Evolutionary conservation across 225 moss, liverwort and hornwort species (phyloP).

Genomic region (Bryum argenteum): DNA sequence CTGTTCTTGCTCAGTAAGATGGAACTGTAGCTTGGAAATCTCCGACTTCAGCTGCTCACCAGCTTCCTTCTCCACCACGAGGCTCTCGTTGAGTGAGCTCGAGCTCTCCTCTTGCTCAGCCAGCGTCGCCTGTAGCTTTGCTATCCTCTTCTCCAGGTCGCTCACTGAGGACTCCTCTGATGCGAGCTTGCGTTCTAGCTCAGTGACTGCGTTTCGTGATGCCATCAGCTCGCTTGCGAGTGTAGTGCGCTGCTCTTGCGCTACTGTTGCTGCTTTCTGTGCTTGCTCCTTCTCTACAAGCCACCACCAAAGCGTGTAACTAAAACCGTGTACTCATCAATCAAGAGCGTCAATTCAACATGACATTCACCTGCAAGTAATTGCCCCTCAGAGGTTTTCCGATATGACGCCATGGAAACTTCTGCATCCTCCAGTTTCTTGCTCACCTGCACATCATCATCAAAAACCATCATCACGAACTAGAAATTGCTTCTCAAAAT

Average conservation of each 20-base stretch:
- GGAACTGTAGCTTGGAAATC: slow-evolving; percentile 33
- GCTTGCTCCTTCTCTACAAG: slow-evolving; percentile 58
- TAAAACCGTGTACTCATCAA: not conserved
- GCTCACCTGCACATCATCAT: slow-evolving; percentile 39
- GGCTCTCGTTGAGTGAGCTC: slow-evolving; percentile 33
- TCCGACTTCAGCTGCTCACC: slow-evolving; percentile 40
- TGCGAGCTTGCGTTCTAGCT: slow-evolving; percentile 40
- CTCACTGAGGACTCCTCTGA: slow-evolving; percentile 32
- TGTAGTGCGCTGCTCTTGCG: slow-evolving; percentile 55
- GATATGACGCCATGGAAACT: slow-evolving; percentile 36
- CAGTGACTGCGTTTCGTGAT: slow-evolving; percentile 33
- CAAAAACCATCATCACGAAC: slow-evolving; percentile 8
- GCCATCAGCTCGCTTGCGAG: slow-evolving; percentile 55
- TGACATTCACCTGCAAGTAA: slow-evolving; percentile 44
- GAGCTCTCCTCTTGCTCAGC: slow-evolving; percentile 37
- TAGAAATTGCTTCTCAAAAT: not conserved
- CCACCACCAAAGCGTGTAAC: slow-evolving; percentile 31
- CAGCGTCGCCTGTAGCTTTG: slow-evolving; percentile 36
- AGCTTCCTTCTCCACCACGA: slow-evolving; percentile 31
- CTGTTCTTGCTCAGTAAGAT: slow-evolving; percentile 33
- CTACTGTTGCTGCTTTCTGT: slow-evolving; percentile 42
- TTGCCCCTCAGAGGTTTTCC: slow-evolving; percentile 39
- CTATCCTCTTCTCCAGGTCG: slow-evolving; percentile 38
- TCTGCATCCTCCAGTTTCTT: slow-evolving; percentile 46
- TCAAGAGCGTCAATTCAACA: too few relatives aligned